Percentiles rank a stretch among this genome's conserved stretches.
phyloP scores from a whole-genome alignment of 495 filamentous ascomycete species.

The Penicillium riverlandense region DNA sequence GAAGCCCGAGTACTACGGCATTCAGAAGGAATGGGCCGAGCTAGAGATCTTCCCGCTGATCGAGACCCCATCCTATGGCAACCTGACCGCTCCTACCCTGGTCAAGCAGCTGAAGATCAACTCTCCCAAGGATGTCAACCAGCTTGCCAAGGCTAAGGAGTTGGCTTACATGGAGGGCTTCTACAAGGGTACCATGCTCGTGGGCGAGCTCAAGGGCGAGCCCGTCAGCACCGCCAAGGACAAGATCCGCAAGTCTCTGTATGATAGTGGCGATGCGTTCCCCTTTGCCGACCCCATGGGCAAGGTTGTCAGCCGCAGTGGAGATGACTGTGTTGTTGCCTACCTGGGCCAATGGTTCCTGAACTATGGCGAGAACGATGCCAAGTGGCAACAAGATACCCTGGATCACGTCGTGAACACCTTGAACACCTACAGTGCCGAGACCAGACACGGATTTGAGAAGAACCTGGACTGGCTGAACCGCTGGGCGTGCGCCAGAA shows the following conservation, averaged over 20 bases:
- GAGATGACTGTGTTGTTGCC: conserved; percentile 86
- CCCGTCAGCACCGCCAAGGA: conserved; percentile 80
- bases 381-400: conserved; percentile 68
- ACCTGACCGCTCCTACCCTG: conserved; percentile 72
- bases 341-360: conserved; percentile 96
- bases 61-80: conserved; percentile 80
- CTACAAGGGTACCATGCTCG: conserved; percentile 88
- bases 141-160: conserved; percentile 89
- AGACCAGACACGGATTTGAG: conserved; percentile 78
- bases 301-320: conserved; percentile 75
- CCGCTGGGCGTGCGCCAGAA: conserved; percentile 90
- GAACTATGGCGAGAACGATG: conserved; percentile 83
- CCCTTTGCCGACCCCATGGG: conserved; percentile 90
- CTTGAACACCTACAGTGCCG: conserved; percentile 69
- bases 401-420: conserved; percentile 65
- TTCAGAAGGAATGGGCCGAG: conserved; percentile 94
- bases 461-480: conserved; percentile 83
- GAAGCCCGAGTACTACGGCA: conserved; percentile 95
- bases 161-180: conserved; percentile 96
- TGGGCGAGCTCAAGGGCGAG: conserved; percentile 84
- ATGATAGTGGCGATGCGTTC: conserved; percentile 76
- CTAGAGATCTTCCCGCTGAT: conserved; percentile 84
- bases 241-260: conserved; percentile 71
- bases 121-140: conserved; percentile 87
- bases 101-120: conserved; percentile 94